These are phyloP conservation scores for Tanacetum coccineum DNA, from an alignment of 129 eudicot species.

Conservation along the genomic window DNA sequence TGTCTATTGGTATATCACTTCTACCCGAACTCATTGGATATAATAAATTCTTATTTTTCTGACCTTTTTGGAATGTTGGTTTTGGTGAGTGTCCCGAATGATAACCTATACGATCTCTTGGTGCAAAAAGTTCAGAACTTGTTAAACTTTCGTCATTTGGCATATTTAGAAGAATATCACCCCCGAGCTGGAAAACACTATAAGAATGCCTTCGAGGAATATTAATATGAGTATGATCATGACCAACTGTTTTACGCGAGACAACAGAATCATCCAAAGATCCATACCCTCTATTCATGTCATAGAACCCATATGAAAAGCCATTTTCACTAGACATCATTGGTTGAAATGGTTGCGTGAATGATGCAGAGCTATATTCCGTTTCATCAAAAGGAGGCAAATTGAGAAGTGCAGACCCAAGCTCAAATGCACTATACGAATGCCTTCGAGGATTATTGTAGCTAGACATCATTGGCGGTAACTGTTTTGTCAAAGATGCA, in stretches of 20 bases:
- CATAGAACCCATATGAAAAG: neutral
- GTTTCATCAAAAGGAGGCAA: slow-evolving; percentile 14
- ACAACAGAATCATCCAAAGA: slow-evolving; percentile 28
- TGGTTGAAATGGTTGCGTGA: neutral
- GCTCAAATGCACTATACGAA: slow-evolving; percentile 25
- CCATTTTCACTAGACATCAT: too few species aligned
- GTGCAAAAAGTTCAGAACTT: neutral
- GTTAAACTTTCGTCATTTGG: slow-evolving; percentile 19
- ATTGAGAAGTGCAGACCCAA: slow-evolving; percentile 5
- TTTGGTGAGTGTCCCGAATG: slow-evolving; percentile 10
- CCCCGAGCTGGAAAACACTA: slow-evolving; percentile 29
- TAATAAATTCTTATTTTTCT: slow-evolving; percentile 19
- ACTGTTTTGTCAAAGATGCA: slow-evolving; percentile 9
- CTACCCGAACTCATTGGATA: slow-evolving; percentile 26
- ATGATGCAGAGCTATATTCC: neutral
- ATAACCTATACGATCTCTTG: neutral
- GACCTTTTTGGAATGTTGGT: slow-evolving; percentile 1
- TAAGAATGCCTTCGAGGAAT: slow-evolving; percentile 42
- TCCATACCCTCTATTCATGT: slow-evolving; percentile 18
- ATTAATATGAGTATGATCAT: slow-evolving; percentile 12
- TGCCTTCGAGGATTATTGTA: slow-evolving; percentile 23
- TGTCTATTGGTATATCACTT: slow-evolving; percentile 18
- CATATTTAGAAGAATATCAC: slow-evolving; percentile 36
- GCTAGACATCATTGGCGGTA: neutral
- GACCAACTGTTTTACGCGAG: slow-evolving; percentile 4